phyloP scores from a whole-genome alignment of 169 alveolate species.

The Eimeria acervulina region DNA sequence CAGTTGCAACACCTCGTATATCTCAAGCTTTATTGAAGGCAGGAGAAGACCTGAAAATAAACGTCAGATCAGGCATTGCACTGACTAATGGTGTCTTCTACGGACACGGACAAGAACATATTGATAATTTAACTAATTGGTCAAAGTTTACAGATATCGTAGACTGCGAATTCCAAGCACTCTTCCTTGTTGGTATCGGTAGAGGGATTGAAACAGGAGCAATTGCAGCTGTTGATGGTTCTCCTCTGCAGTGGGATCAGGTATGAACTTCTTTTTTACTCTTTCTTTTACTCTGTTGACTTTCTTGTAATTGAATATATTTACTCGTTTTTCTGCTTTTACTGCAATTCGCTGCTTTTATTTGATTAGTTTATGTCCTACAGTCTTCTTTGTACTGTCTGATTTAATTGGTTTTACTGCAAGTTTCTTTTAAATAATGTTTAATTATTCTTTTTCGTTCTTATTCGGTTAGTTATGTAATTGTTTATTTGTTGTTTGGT shows the following conservation, averaged over 20 bases:
- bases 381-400: too few relatives aligned
- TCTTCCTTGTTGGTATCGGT: constrained; percentile 37
- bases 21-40: constrained; percentile 10
- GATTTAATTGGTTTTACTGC: too few relatives aligned
- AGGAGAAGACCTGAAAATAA: background rate
- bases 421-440: too few relatives aligned
- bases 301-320: background rate
- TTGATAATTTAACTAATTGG: background rate
- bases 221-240: constrained; percentile 76
- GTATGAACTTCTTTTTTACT: background rate
- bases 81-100: constrained; percentile 70
- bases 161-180: constrained; percentile 77
- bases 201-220: constrained; percentile 67
- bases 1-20: constrained; percentile 38
- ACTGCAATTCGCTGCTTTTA: background rate
- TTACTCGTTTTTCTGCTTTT: background rate
- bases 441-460: too few relatives aligned
- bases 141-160: constrained; percentile 34
- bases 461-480: too few relatives aligned
- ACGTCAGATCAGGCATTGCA: background rate
- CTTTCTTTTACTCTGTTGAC: background rate
- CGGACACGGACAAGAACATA: background rate
- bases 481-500: too few relatives aligned
- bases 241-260: constrained; percentile 74
- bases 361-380: too few relatives aligned